phyloP scores from a whole-genome alignment of 2,329 filamentous ascomycete species.

The Claviceps purpurea region DNA sequence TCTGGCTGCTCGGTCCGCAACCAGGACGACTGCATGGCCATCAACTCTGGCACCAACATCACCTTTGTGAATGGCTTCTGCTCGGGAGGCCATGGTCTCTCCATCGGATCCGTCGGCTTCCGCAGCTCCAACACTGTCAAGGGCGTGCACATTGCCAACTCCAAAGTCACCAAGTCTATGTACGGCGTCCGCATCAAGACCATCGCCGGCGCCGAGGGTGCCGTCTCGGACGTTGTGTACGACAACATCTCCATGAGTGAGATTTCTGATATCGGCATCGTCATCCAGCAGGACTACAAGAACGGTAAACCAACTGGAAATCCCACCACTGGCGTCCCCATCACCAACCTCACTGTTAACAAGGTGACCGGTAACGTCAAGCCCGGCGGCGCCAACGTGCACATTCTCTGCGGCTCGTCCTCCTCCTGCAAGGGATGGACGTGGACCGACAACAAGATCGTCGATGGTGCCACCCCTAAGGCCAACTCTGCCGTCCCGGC shows the following conservation, averaged over 20 bases:
- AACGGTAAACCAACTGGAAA: slow-evolving; percentile 32
- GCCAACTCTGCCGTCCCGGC: neutral
- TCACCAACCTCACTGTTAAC: slow-evolving; percentile 30
- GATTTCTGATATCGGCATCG: slow-evolving; percentile 26
- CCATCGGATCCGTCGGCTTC: slow-evolving; percentile 2
- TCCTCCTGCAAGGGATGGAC: neutral
- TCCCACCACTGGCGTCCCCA: slow-evolving; percentile 37
- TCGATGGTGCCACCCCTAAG: neutral
- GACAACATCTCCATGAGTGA: slow-evolving; percentile 9
- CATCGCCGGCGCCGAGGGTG: neutral
- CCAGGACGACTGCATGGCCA: slow-evolving; percentile 2
- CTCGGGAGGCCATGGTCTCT: neutral
- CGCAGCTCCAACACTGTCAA: neutral
- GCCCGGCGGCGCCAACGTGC: neutral
- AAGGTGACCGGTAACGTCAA: slow-evolving; percentile 2
- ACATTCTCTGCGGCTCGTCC: neutral
- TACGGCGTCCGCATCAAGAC: slow-evolving; percentile 1
- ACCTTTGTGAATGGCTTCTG: neutral
- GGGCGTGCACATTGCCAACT: neutral
- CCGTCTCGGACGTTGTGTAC: neutral
- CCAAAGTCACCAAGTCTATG: neutral
- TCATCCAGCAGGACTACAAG: slow-evolving; percentile 32
- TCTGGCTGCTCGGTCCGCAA: neutral
- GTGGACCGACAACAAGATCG: neutral
- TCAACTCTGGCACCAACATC: slow-evolving; percentile 2